Base-by-base conservation (phyloP, 2,329 filamentous ascomycete species). In the Bipolaris bicolor region DNA sequence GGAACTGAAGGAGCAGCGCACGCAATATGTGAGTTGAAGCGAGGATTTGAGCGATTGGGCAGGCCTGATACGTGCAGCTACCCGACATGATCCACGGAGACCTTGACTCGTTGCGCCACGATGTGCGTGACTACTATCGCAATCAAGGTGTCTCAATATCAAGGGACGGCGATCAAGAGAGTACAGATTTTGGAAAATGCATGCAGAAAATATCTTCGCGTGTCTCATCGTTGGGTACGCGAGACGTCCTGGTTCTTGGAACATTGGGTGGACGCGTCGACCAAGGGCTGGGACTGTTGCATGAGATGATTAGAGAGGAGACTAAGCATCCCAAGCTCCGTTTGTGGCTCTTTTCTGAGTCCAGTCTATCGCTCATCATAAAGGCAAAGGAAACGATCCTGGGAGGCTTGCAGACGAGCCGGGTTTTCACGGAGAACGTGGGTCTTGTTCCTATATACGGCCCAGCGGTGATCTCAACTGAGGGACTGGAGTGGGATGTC, bases 401-500 rank as follows among this genome's bases (percentile, higher is more conserved):
- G 62, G 81, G 83, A 5, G 88, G 90, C 20, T 84, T 87, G 57
- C 71, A 82, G 4, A 71, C 71, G 3, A 48, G 65, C 26, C 71
- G 73, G 0, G 76, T 84, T 2, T 90, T 97, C 67, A 90, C 85
- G 6, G 89, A 90, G 72, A 87, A 96, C 71, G 84, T 96, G 29
- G 95, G 95, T 9, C 90, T 99, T 61, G 81, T 99, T 37, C 95
- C 95, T 0, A 79, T 98, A 20, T 89, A 88, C 54, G 90, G 88
- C n/a, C 86, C 88, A 3, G 89, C 90, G 45, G 76, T 83, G n/a
- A 92, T 99, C 66, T 89, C 87, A 7, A 96, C 91, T 0, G 78
- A 81, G 13, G 95, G 95, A 0, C 80, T 98, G 18, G 88, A 96
- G 73, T 99, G 95, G 95, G 92, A 99, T 77, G 90, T 99, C 1